Percentiles rank a stretch among this genome's conserved stretches.
Evolutionary conservation across 2,329 filamentous ascomycete genomes (phyloP).

Genomic region (Xylariaceae sp.): DNA sequence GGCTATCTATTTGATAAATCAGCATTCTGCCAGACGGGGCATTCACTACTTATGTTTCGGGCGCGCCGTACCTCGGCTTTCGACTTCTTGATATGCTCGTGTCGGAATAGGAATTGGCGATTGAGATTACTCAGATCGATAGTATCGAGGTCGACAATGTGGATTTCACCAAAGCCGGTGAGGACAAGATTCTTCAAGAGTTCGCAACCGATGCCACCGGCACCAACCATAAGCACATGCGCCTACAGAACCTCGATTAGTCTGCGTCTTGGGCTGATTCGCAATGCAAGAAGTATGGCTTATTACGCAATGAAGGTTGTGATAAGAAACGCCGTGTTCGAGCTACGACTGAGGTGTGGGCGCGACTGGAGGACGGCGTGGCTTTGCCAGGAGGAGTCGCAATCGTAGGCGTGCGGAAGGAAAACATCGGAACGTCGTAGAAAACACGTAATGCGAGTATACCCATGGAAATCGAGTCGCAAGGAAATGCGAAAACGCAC

Average conservation of each 20-base stretch:
- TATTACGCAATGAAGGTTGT: not conserved
- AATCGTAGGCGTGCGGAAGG: slow-evolving; percentile 2
- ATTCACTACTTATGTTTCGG: slow-evolving; percentile 11
- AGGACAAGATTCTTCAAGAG: slow-evolving; percentile 94
- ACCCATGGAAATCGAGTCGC: slow-evolving; percentile 8
- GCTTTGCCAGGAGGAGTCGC: slow-evolving; percentile 7
- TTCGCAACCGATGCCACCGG: slow-evolving; percentile 96
- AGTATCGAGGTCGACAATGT: slow-evolving; percentile 95
- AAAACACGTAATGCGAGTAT: not conserved
- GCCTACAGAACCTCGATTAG: slow-evolving; percentile 54
- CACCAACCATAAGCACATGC: slow-evolving; percentile 88
- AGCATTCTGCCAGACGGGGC: slow-evolving; percentile 19
- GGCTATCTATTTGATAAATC: slow-evolving; percentile 60
- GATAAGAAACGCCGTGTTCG: not conserved
- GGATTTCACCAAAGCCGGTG: slow-evolving; percentile 85
- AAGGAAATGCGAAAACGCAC: slow-evolving; percentile 39
- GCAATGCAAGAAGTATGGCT: not conserved
- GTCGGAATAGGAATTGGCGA: slow-evolving; percentile 91
- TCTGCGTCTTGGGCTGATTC: slow-evolving; percentile 15
- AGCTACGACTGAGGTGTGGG: slow-evolving; percentile 5
- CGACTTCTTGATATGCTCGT: slow-evolving; percentile 96
- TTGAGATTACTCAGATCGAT: slow-evolving; percentile 98
- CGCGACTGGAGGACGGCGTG: slow-evolving; percentile 1
- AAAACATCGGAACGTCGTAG: slow-evolving; percentile 1
- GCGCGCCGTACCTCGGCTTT: slow-evolving; percentile 72